Percentiles rank a stretch among this genome's conserved stretches.
These are phyloP conservation scores for Ambrosia artemisiifolia DNA, from an alignment of 129 eudicot genomes.

Conservation along the genomic window DNA sequence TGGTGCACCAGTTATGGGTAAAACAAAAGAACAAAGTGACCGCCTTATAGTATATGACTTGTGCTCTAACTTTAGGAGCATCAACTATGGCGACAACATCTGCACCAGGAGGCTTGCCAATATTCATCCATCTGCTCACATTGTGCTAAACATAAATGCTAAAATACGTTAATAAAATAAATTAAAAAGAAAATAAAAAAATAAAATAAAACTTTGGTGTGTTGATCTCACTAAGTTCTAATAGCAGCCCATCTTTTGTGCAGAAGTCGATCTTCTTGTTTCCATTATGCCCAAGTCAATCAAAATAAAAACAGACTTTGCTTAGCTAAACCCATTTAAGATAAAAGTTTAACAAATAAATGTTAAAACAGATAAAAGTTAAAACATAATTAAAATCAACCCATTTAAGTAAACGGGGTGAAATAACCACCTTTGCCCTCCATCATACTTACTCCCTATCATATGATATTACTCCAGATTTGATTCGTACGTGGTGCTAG, in stretches of 20 bases:
- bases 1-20: background rate
- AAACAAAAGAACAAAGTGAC: background rate
- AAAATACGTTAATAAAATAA: background rate
- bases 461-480: slow-evolving; percentile 61
- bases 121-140: slow-evolving; percentile 60
- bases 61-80: slow-evolving; percentile 43
- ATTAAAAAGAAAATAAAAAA: no score
- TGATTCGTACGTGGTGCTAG: slow-evolving; percentile 21
- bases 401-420: background rate
- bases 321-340: background rate
- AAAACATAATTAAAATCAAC: background rate
- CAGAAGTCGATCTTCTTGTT: slow-evolving; percentile 77
- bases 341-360: no score
- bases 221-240: slow-evolving; percentile 59
- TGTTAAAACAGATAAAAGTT: no score
- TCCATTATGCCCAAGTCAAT: slow-evolving; percentile 18
- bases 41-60: slow-evolving; percentile 71
- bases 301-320: background rate
- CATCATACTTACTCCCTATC: slow-evolving; percentile 55
- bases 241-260: slow-evolving; percentile 57
- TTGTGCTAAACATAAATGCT: background rate
- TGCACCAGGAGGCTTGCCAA: slow-evolving; percentile 90
- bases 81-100: slow-evolving; percentile 72
- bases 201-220: slow-evolving; percentile 60
- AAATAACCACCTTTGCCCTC: background rate